Base-by-base conservation (phyloP, 2,329 filamentous ascomycete species). In the Magnaporthiopsis rhizophila region DNA sequence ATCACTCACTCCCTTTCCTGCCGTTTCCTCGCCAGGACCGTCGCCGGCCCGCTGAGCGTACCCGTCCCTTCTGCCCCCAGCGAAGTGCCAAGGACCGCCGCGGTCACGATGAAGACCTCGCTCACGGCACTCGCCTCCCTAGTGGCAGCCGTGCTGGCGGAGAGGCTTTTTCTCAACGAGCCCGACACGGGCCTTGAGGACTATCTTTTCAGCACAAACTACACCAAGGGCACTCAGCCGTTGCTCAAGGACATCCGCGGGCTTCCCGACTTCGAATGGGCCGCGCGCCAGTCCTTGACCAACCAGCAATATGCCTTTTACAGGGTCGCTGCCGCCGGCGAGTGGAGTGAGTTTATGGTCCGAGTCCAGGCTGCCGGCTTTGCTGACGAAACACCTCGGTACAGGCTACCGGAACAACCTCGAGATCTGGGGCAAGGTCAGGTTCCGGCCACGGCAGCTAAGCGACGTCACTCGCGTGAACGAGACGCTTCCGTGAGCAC, bases 191-290 rank as follows among this genome's bases (percentile, higher is more conserved):
- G 74, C 1, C 67, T 77, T 2, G 66, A 71, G 58, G 70, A 66
- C 2, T 74, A 70, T 64, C 69, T 69, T 1, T 59, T 71, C 18
- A 68, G 68, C 61, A 70, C 68, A 36, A 73, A 75, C 69, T 75
- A 71, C 62, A 74, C 73, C 3, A 69, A 72, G 60, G 74, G 74
- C 28, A 68, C 67, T 6, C 72, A 78, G 11, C 76, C 79, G 21
- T 69, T 70, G 28, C 74, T 82, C 12, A 72, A 75, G 61, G 73
- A 74, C 28, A 78, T 83, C 24, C 73, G 78, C 0, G 77, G 75
- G 15, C 72, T 82, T 15, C 78, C 78, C 9, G 80, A 83, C 71
- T 83, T 83, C 64, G 79, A 83, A 62, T 82, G 74, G 71, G 78
- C 78, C 4, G 80, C 80, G 24, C 74, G 78, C 15, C 76, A 78